Evolutionary conservation across 495 filamentous ascomycete species (phyloP), one percentile per base, ranked within the genome.

Genomic region (Hyphodiscus hymeniophilus): DNA sequence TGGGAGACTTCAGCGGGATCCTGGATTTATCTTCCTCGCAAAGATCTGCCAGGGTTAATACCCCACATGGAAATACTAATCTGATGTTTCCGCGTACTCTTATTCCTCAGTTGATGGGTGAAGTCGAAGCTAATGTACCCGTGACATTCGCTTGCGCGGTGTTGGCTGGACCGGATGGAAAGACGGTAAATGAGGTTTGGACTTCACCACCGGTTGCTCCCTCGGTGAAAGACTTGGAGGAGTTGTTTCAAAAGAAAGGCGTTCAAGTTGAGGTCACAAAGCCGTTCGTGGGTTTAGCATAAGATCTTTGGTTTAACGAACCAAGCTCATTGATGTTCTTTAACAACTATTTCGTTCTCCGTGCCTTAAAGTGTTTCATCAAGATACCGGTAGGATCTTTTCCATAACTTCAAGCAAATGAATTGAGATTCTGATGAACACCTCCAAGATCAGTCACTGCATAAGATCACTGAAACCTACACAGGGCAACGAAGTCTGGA

Each of bases 1-100:
- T 46, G 8, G 43, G 43, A 5, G 43, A 46, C 15, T 46, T 46
- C 31, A 46, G 43, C 16, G 43, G 43, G 3, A 46, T 46, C 8
- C 13, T 33, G 15, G 43, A 46, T 26, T 4, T 16, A 15, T 46
- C 43, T 15, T 17, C 7, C 3, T 16, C 30, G 10, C 12, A 20
- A 12, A 23, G 43, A 11, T 34, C 43, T 10, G 43, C 43, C 8
- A 33, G 43, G 16, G 31, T 35, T 21, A 17, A 32, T 20, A 34
- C 5, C 3, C 43, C 43, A 12, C 43, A 46, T 46, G 43, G 43
- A 33, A 46, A 46, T 24, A 46, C 43, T 3, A 46, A 17, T 20
- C 20, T 46, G 3, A 46, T 46, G 43, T 46, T 46, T 36, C 43
- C 43, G 3, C 16, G 43, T 5, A 46, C 43, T n/a, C 10, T 34